Evolutionary conservation across 345 rosid species (phyloP).

Genomic region (Laguncularia racemosa): DNA sequence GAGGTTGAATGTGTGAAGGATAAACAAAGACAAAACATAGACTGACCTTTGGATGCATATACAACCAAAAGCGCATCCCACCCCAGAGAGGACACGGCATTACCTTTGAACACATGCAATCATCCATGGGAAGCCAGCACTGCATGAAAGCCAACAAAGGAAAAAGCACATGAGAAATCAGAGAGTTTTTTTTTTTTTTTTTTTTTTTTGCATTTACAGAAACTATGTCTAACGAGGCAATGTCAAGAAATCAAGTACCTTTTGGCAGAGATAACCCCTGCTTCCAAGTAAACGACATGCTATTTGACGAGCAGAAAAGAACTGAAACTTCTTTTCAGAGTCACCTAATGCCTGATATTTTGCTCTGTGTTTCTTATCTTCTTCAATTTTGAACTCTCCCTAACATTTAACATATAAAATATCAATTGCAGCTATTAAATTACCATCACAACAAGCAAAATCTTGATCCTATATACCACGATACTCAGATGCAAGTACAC

Average conservation of each 20-base stretch:
- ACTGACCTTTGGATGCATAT: slow-evolving; percentile 95
- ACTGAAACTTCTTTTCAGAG: slow-evolving; percentile 65
- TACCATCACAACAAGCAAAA: neutral
- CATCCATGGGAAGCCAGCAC: slow-evolving; percentile 97
- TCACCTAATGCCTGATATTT: slow-evolving; percentile 67
- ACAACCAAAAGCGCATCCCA: slow-evolving; percentile 78
- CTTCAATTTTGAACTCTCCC: slow-evolving; percentile 67
- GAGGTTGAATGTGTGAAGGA: neutral
- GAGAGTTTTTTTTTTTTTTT: no score
- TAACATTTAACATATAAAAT: slow-evolving; percentile 9
- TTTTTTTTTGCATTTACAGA: neutral
- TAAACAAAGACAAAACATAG: slow-evolving; percentile 6
- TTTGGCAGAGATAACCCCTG: slow-evolving; percentile 83
- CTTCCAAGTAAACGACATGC: slow-evolving; percentile 90
- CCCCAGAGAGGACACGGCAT: slow-evolving; percentile 53
- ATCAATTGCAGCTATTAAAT: no score
- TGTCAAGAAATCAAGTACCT: slow-evolving; percentile 31
- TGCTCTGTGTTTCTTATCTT: slow-evolving; percentile 92
- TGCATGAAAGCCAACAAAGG: slow-evolving; percentile 22
- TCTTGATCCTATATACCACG: neutral
- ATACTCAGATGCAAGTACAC: no score
- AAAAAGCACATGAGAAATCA: neutral
- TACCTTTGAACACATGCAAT: slow-evolving; percentile 79
- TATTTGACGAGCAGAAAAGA: slow-evolving; percentile 83
- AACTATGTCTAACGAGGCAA: neutral